Conservation (phyloP, 768 basidiomycete genomes). For the Pleurotus platypus region DNA sequence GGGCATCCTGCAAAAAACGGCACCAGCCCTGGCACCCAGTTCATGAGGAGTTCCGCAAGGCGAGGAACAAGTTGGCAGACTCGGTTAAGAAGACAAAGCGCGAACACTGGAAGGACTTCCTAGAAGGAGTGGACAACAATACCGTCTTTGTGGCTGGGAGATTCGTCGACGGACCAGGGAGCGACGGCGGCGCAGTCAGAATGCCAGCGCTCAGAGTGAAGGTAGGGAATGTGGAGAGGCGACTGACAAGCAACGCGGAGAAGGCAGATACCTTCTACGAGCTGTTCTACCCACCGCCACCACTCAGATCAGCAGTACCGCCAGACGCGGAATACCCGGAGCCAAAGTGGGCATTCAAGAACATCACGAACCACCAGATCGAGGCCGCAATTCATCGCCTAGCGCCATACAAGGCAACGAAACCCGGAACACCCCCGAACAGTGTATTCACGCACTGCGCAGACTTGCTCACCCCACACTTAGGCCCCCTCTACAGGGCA, state of each 20-base stretch:
- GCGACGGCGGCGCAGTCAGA: constrained; percentile 7
- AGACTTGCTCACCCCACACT: constrained; percentile 7
- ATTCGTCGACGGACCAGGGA: constrained; percentile 8
- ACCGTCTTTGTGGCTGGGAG: constrained; percentile 13
- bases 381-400: constrained; percentile 12
- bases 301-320: constrained; percentile 6
- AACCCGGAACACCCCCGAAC: constrained; percentile 18
- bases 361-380: constrained; percentile 8
- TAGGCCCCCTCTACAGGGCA: constrained; percentile 20
- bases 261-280: not conserved
- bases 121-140: constrained; percentile 4
- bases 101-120: constrained; percentile 13
- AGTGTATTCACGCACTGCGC: constrained; percentile 15
- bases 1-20: not conserved
- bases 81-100: constrained; percentile 3
- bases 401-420: constrained; percentile 23
- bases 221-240: not conserved
- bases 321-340: constrained; percentile 6
- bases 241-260: constrained; percentile 1
- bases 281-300: constrained; percentile 10
- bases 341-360: constrained; percentile 1
- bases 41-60: not conserved
- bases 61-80: constrained; percentile 1
- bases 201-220: constrained; percentile 10
- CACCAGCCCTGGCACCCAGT: not conserved